Base-by-base conservation (phyloP, 768 basidiomycete species). In the Bullera alba region DNA sequence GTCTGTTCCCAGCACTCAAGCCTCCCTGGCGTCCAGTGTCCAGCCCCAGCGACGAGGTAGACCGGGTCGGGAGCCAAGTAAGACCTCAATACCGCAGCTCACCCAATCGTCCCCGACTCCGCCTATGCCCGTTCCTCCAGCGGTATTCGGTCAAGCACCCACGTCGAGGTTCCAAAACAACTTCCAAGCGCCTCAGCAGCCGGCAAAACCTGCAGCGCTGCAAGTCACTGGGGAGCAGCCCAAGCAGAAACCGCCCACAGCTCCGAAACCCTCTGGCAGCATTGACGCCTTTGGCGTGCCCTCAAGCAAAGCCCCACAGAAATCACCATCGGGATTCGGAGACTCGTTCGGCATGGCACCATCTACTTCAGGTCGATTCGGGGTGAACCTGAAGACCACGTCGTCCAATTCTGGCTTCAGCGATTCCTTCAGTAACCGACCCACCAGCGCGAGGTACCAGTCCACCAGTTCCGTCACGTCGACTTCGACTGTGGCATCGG, bases 41-140 rank as follows among this genome's bases (percentile, higher is more conserved):
- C 66, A 66, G 46, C 71, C 71, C 8, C 67, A 69, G 42, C 53
- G 71, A 7, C 49, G 71, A 35, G 71, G 71, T 29, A 41, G 71
- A 47, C 71, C 71, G 2, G 62, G 63, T 17, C 44, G 60, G 22
- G 65, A 64, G 43, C 43, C 54, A 1, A 61, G 55, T 37, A 42
- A 51, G 34, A 49, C 39, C 19, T 42, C 49, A 28, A 30, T 58
- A 16, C 38, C 51, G 5, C 53, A 53, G 10, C 42, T 58, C 36
- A 50, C 57, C n/a, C n/a, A n/a, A n/a, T n/a, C n/a, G n/a, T 25
- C 42, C 46, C 8, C 61, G 47, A 19, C 50, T 51, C 15, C 28
- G 12, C 26, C 42, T 25, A 26, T 29, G 29, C 25, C 46, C 16
- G 35, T 22, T 21, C 46, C 46, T 5, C 35, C 46, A n/a, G 26